Percentiles rank a stretch among this genome's conserved stretches.
phyloP scores from a whole-genome alignment of 805 yeast genomes.

The Candida easanensis region DNA sequence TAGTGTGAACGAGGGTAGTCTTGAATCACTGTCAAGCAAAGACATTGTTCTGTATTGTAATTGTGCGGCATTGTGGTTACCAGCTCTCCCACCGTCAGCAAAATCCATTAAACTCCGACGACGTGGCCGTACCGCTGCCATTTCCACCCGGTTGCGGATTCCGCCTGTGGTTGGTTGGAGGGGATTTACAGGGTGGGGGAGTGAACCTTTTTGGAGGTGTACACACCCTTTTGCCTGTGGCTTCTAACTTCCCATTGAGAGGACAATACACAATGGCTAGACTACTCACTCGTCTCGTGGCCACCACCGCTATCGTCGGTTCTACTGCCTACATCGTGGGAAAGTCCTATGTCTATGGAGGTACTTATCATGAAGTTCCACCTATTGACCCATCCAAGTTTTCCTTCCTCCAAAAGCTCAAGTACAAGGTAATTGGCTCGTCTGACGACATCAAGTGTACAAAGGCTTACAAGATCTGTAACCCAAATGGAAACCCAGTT shows the following conservation, averaged over 20 bases:
- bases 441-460: slow-evolving; percentile 12
- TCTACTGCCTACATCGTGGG: slow-evolving; percentile 9
- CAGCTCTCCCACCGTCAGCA: too few relatives aligned
- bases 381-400: slow-evolving; percentile 11
- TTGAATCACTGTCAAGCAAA: slow-evolving; percentile 5
- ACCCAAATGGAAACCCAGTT: slow-evolving; percentile 18
- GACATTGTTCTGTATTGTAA: too few relatives aligned
- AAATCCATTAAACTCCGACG: background rate
- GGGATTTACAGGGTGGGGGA: background rate
- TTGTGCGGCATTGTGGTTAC: too few relatives aligned
- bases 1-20: slow-evolving; percentile 16
- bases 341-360: slow-evolving; percentile 18
- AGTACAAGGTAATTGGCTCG: slow-evolving; percentile 8
- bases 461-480: slow-evolving; percentile 8
- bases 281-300: slow-evolving; percentile 5
- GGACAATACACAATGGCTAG: slow-evolving; percentile 5
- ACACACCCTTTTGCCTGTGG: background rate
- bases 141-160: background rate
- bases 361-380: slow-evolving; percentile 16
- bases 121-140: slow-evolving; percentile 1
- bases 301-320: slow-evolving; percentile 6
- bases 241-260: too few relatives aligned
- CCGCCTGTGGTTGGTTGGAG: too few relatives aligned
- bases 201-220: background rate
- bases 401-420: slow-evolving; percentile 2